Base-by-base conservation (phyloP, 2,329 filamentous ascomycete genomes). In the Plectosphaerella cucumerina region DNA sequence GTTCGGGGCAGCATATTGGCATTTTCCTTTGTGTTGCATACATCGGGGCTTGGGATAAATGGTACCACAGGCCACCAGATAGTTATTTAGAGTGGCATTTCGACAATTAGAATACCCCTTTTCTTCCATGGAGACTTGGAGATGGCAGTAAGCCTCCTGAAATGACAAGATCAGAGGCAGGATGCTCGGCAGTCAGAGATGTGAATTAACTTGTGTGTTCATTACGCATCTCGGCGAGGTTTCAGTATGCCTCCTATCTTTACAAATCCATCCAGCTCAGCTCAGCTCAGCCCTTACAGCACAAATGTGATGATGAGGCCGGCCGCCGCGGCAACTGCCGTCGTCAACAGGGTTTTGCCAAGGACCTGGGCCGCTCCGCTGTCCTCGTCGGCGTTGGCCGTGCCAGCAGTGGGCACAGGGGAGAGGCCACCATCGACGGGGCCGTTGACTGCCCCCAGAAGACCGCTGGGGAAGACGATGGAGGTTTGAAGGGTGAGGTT, bases 401-500 rank as follows among this genome's bases (percentile, higher is more conserved):
- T 47, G 4, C 34, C 35, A 14, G 35, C 47, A 10, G 47, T 48
- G 21, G 47, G 37, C 15, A 42, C 21, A 9, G 37, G 35, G 15
- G 17, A 22, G 23, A 48, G 35, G 15, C 47, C 47, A 11, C 47
- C 47, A n/a, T 42, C 39, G 12, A 15, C 34, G n/a, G 35, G 14
- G 37, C 35, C 47, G 18, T 48, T 37, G 37, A 39, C 47, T 34
- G 33, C 20, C 15, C 47, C 47, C 21, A 42, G n/a, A 21, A 31
- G 34, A n/a, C 47, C 47, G 21, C 21, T 42, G 15, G 47, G 35
- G 23, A 48, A 39, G 47, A 22, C n/a, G 15, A 48, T 39, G 21
- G 47, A 43, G 6, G 47, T 48, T 23, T 48, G 47, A 22, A 48
- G 23, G 10, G 47, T 48, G 37, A 43, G 22, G 45, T 26, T 37